A percentile compares a stretch with the other conserved stretches of the same genome.
phyloP scores from a whole-genome alignment of 129 eudicot species.

The Silybum marianum region DNA sequence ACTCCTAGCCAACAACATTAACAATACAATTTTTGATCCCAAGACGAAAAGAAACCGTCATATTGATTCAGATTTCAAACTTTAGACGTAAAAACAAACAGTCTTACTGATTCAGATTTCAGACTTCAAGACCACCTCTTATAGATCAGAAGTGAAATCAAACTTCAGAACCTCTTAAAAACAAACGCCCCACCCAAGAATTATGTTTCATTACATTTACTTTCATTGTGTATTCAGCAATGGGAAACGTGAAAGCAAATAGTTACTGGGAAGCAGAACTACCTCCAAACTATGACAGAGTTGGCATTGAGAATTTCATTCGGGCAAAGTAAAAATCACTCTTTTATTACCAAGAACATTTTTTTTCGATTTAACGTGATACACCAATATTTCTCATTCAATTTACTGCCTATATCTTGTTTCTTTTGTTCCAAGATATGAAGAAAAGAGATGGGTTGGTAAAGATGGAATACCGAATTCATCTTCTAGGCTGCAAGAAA shows the following conservation, averaged over 20 bases:
- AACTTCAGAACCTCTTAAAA: too few species aligned
- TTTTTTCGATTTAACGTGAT: not conserved
- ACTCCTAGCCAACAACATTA: too few species aligned
- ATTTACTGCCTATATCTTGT: not conserved
- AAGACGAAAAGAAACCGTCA: too few species aligned
- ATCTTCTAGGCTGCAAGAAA: constrained; percentile 56
- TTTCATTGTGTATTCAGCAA: constrained; percentile 51
- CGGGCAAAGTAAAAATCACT: constrained; percentile 72
- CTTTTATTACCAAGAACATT: not conserved
- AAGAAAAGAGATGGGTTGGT: constrained; percentile 93
- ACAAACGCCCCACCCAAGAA: too few species aligned
- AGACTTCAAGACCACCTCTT: too few species aligned
- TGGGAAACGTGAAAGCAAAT: constrained; percentile 90
- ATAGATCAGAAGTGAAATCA: too few species aligned
- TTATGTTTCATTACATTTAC: not conserved
- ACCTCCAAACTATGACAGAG: constrained; percentile 82
- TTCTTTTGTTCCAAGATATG: constrained; percentile 57
- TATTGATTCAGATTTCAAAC: too few species aligned
- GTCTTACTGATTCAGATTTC: too few species aligned
- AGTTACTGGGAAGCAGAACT: constrained; percentile 96
- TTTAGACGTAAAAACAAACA: too few species aligned
- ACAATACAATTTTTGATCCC: too few species aligned
- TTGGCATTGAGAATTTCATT: constrained; percentile 86
- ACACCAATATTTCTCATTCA: not conserved
- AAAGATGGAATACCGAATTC: constrained; percentile 67